Base-by-base conservation (phyloP, 805 yeast species). In the Huiozyma sinensis region DNA sequence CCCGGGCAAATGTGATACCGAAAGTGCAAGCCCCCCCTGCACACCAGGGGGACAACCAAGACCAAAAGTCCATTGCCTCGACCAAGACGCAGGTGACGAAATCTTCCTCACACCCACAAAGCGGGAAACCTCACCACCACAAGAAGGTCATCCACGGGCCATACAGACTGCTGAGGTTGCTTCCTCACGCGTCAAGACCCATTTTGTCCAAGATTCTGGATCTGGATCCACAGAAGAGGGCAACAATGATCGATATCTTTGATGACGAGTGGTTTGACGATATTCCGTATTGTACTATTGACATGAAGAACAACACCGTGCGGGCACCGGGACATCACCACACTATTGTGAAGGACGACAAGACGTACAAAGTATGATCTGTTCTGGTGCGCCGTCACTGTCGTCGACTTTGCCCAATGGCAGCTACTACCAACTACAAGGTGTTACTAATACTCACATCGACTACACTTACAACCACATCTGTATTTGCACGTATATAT, bases 101-200 rank as follows among this genome's bases (percentile, higher is more conserved):
- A 27, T 42, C 46, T 6, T 41, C 44, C 6, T 17, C 24, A 17
- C 30, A 36, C 11, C 33, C 33, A 36, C 44, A 55, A n/a, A 17
- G 24, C 24, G 29, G 52, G 12, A 33, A 28, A n/a, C 29, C 17
- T 8, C 42, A 31, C 17, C 66, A 66, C 47, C 69, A 71, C 50
- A 60, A 54, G 44, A 76, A 75, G 52, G 80, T 78, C 49, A 77
- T 83, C 27, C 88, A 83, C 55, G 95, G 95, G 6, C 90, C 92
- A 8, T 84, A 84, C 64, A 70, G 95, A 58, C 66, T 84, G 50
- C 76, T 84, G 81, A 75, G 95, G 64, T 66, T 84, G 41, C 64
- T 84, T 33, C 95, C 95, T 5, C 95, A 84, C 60, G 88, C 90
- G 6, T 69, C 92, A 11, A 73, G 95, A 61, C 92, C 90, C 9